Base-by-base conservation (phyloP, 2,329 filamentous ascomycete species). In the Fusarium papillatum region DNA sequence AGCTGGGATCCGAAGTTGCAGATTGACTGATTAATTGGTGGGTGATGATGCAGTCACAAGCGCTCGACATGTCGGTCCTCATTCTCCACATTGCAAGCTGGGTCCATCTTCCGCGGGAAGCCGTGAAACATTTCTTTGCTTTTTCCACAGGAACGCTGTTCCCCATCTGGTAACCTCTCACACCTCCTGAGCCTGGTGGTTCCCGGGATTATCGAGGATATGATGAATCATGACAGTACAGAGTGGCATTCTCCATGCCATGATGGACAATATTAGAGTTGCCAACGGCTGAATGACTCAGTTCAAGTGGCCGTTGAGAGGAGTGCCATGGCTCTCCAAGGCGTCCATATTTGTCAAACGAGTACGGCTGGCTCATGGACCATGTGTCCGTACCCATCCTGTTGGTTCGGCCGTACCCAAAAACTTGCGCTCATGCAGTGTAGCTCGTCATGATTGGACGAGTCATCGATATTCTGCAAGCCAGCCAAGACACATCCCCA, bases 81-180 rank as follows among this genome's bases (percentile, higher is more conserved):
- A 26, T 63, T 53, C 38, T 75, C 63, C 53, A 53, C 61, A 60
- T 24, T 39, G 53, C 62, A 63, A 64, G 31, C 31, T 41, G 43
- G 67, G 63, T 65, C 61, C 60, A 11, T 57, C 53, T 57, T 22
- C 62, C 64, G 59, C 41, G 59, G 38, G 43, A 71, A 61, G 31
- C 36, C 43, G 66, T 73, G 70, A 66, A 71, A 62, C 64, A 68
- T 48, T 46, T 74, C 55, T 53, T 74, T 76, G 71, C 64, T 69
- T 71, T 72, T 70, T 50, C 41, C 31, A 41, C 31, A 46, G 24
- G 34, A 66, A 50, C 74, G 70, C 67, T 76, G 70, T 64, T 57
- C 73, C 64, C 68, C 46, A 61, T 68, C 36, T 65, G 62, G 63
- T 41, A 66, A 41, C 36, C 36, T 29, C 43, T 64, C 62, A 64